Percentiles rank a stretch among this genome's conserved stretches.
phyloP scores from a whole-genome alignment of 2,329 filamentous ascomycete species.

The Trichoderma sp. region DNA sequence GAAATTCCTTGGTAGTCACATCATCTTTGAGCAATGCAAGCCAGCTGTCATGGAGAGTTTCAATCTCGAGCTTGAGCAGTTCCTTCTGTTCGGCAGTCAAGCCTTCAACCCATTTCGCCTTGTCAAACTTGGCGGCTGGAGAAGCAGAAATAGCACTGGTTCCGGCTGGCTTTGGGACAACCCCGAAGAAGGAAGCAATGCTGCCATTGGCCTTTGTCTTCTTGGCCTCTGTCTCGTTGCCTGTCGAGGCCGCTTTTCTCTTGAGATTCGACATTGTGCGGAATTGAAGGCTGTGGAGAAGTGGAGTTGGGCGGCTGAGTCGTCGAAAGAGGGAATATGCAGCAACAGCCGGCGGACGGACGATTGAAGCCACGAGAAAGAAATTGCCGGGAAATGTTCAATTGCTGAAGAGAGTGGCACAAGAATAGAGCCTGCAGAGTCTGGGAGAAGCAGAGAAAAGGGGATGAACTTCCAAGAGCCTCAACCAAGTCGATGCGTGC shows the following conservation, averaged over 20 bases:
- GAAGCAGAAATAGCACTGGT: constrained; percentile 29
- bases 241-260: constrained; percentile 56
- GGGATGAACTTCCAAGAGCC: neutral
- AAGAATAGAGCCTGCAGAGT: neutral
- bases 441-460: neutral
- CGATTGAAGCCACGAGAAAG: neutral
- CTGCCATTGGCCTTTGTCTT: constrained; percentile 71
- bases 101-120: constrained; percentile 80
- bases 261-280: constrained; percentile 57
- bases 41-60: constrained; percentile 90
- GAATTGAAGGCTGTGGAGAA: constrained; percentile 16
- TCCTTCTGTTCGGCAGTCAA: constrained; percentile 79
- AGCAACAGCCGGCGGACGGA: neutral
- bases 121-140: constrained; percentile 67
- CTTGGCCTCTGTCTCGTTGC: constrained; percentile 53
- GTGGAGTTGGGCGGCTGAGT: constrained; percentile 21
- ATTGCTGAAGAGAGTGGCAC: neutral
- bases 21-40: constrained; percentile 86
- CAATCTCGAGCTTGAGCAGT: constrained; percentile 83
- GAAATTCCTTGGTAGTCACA: constrained; percentile 72
- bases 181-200: constrained; percentile 87
- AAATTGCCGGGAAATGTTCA: neutral
- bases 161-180: constrained; percentile 53
- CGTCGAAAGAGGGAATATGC: constrained; percentile 18
- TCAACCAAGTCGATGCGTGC: neutral